A percentile compares a stretch with the other conserved stretches of the same genome.
Evolutionary conservation across 2,329 filamentous ascomycete genomes (phyloP).

Genomic region (Sporothrix protearum): DNA sequence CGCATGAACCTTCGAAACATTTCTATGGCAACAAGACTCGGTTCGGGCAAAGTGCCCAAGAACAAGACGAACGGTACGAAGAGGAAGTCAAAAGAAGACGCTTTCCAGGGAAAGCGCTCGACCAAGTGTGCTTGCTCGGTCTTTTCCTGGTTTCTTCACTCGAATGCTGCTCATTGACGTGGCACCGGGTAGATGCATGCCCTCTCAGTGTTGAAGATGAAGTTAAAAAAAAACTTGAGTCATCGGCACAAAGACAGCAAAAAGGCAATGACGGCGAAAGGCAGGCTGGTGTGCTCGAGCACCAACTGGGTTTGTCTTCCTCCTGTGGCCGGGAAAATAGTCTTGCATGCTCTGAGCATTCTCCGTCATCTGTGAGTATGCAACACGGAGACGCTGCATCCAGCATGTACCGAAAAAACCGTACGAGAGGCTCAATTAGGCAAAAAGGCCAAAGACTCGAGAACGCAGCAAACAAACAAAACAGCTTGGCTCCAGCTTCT

Average conservation of each 20-base stretch:
- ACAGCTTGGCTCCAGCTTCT: background rate
- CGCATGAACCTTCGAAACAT: constrained; percentile 8
- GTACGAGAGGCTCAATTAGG: background rate
- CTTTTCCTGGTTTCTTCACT: background rate
- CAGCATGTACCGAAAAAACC: background rate
- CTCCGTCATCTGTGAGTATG: background rate
- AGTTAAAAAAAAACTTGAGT: background rate
- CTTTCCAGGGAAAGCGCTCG: background rate
- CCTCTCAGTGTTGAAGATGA: background rate
- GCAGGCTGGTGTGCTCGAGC: background rate
- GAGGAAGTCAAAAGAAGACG: background rate
- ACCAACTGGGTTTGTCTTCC: background rate
- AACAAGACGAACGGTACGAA: constrained; percentile 9
- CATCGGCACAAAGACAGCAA: background rate
- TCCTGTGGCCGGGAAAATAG: background rate
- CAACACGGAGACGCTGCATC: background rate
- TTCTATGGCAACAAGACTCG: constrained; percentile 4
- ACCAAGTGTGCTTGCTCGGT: background rate
- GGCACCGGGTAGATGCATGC: constrained; percentile 7
- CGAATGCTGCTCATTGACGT: background rate
- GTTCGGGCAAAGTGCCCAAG: constrained; percentile 8
- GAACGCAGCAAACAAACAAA: background rate
- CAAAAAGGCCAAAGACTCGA: background rate
- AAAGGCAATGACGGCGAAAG: background rate
- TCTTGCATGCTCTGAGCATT: background rate